Conservation (phyloP, 2,329 filamentous ascomycete species). For the Purpureocillium lavendulum region DNA sequence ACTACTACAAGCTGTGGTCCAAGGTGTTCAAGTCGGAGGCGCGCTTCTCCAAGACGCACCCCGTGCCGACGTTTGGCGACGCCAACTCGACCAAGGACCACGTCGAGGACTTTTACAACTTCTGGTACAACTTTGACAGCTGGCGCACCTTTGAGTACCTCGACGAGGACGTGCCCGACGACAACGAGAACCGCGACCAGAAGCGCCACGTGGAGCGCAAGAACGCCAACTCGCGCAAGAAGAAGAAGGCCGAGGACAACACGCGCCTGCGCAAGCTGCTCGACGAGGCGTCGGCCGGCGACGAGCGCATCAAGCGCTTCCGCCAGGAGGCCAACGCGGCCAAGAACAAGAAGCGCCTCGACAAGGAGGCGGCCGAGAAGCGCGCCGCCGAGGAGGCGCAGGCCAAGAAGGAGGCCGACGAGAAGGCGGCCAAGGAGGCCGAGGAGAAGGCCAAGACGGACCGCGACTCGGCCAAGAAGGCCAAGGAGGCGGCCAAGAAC, state of each 20-base stretch:
- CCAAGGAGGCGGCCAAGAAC: constrained; percentile 97
- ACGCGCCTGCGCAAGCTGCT: constrained; percentile 82
- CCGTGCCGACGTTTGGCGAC: constrained; percentile 78
- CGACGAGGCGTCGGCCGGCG: constrained; percentile 73
- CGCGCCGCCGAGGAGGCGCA: constrained; percentile 77
- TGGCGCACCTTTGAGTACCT: constrained; percentile 98
- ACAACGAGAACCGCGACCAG: constrained; percentile 98
- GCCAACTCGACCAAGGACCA: constrained; percentile 80
- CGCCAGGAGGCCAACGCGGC: constrained; percentile 80
- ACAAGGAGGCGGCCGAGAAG: constrained; percentile 88
- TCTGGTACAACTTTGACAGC: constrained; percentile 99
- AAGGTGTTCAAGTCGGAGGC: constrained; percentile 84
- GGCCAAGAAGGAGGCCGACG: constrained; percentile 77
- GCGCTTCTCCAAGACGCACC: constrained; percentile 86
- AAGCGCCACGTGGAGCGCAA: constrained; percentile 98
- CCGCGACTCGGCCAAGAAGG: constrained; percentile 83
- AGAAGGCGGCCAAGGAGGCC: constrained; percentile 69
- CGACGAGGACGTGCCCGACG: constrained; percentile 96
- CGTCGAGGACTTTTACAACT: constrained; percentile 96
- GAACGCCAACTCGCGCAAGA: constrained; percentile 94
- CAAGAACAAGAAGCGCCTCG: constrained; percentile 92
- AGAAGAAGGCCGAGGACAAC: constrained; percentile 99
- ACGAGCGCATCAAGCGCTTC: constrained; percentile 98
- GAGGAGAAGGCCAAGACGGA: constrained; percentile 81
- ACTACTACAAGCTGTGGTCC: constrained; percentile 94